Base-by-base conservation (phyloP, 306 rosid species). In the Medicago ruthenica region DNA sequence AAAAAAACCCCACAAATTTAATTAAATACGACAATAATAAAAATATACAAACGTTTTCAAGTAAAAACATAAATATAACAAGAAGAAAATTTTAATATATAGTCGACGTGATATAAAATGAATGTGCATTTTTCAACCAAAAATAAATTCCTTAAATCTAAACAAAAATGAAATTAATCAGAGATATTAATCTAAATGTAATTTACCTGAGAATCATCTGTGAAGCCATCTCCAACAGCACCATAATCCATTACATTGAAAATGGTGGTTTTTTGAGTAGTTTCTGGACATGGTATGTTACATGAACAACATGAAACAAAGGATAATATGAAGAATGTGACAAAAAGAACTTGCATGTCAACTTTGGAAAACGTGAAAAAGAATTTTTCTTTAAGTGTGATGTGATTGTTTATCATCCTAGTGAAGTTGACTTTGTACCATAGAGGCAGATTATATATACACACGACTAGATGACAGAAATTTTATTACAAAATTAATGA, bases 161-260 rank as follows among this genome's bases (percentile, higher is more conserved):
- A 50, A 21, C 24, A 36, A 62, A 18, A 45, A 47, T 4, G 31
- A 27, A 27, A 27, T 0, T 27, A 27, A 27, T 27, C 31, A 27
- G 4, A 3, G 31, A 5, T 6, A 67, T 9, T 8, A 31, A n/a
- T 16, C 6, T 17, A 17, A 34, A 0, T 34, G 12, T 16, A 10
- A 51, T 24, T 54, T 80, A 80, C 80, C 7, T 67, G 36, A 20
- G 84, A 80, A 67, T 80, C 84, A 60, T 80, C 75, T 37, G 58
- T 3, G n/a, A 9, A 1, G 9, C 80, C 80, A 80, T 80, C 76
- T 22, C 76, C 84, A 15, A 21, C 37, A 37, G 84, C 80, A 15
- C 84, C 84, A 59, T 80, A 80, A 58, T 75, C 59, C 10, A 48
- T 75, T 15, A 80, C 84, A 2, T 67, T 67, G 37, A 34, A 34